phyloP scores from a whole-genome alignment of 2,329 filamentous ascomycete species.

The Dryadomyces sulphureus region DNA sequence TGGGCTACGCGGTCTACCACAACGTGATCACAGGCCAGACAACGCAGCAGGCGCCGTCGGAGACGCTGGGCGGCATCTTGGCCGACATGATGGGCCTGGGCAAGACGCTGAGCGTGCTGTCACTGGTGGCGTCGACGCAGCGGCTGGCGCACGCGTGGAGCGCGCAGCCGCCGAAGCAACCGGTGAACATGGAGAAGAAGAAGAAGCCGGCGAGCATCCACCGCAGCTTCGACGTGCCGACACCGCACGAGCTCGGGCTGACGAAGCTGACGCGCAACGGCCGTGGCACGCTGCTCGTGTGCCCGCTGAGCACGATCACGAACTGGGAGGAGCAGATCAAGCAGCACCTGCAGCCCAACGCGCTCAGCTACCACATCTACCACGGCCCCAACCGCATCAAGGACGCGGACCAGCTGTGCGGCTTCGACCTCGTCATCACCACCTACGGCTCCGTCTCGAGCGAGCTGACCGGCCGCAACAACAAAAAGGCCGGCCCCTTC shows the following conservation, averaged over 20 bases:
- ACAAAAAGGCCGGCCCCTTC: conserved; percentile 41
- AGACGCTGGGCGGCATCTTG: conserved; percentile 59
- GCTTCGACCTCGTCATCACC: conserved; percentile 76
- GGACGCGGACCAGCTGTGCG: conserved; percentile 50
- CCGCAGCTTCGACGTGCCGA: conserved; percentile 22
- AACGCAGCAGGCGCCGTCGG: conserved; percentile 42
- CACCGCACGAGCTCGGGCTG: conserved; percentile 29
- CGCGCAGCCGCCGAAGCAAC: conserved; percentile 33
- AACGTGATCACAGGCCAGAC: conserved; percentile 75
- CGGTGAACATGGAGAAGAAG: conserved; percentile 23
- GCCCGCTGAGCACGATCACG: conserved; percentile 75
- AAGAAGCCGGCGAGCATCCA: conserved; percentile 18
- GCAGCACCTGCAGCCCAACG: conserved; percentile 53
- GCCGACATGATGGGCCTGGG: conserved; percentile 86
- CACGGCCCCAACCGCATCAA: conserved; percentile 68
- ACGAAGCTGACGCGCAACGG: conserved; percentile 49
- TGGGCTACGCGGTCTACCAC: conserved; percentile 40
- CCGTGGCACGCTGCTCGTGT: conserved; percentile 72
- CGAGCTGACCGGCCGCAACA: conserved; percentile 53
- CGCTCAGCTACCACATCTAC: conserved; percentile 66
- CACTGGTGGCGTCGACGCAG: conserved; percentile 55
- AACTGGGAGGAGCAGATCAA: conserved; percentile 94
- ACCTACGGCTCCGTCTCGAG: conserved; percentile 82
- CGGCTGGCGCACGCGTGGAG: conserved; percentile 50
- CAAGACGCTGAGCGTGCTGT: conserved; percentile 74